Evolutionary conservation across 1,284 basidiomycete species (phyloP).

Genomic region (Leccinum pachyderme): DNA sequence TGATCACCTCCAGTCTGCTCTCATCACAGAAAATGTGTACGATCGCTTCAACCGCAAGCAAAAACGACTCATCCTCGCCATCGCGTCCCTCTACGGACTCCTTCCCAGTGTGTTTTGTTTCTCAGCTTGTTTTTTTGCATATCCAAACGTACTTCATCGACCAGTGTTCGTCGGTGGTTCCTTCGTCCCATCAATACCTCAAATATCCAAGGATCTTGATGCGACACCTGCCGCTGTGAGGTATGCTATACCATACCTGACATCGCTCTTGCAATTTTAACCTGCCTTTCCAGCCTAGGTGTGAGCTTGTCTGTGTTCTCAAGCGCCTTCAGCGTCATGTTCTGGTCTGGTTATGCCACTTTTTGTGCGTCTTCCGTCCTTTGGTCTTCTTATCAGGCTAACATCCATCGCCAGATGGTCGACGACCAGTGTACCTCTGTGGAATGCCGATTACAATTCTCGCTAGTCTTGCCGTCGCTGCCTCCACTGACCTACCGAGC

Average conservation of each 20-base stretch:
- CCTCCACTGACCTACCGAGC: constrained; percentile 33
- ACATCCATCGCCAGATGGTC: constrained; percentile 35
- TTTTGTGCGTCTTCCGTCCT: constrained; percentile 24
- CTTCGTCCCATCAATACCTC: constrained; percentile 49
- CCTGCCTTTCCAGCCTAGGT: constrained; percentile 20
- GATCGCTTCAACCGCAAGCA: constrained; percentile 37
- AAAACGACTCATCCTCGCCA: constrained; percentile 41
- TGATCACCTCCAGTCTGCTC: not conserved
- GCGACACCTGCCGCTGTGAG: constrained; percentile 41
- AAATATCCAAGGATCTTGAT: constrained; percentile 42
- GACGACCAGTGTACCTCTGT: constrained; percentile 42
- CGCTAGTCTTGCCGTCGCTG: constrained; percentile 43
- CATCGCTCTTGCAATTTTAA: not conserved
- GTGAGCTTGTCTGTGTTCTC: constrained; percentile 31
- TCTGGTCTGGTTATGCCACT: constrained; percentile 13
- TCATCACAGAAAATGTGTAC: constrained; percentile 35
- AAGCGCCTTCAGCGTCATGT: not conserved
- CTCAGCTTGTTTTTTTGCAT: not conserved
- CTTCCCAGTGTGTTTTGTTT: constrained; percentile 22
- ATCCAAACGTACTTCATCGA: not conserved
- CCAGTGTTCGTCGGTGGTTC: constrained; percentile 45
- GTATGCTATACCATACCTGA: constrained; percentile 26
- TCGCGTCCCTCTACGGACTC: constrained; percentile 37
- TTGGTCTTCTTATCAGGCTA: not conserved
- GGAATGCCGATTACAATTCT: constrained; percentile 46